Evolutionary conservation across 106 monocot species (phyloP), one percentile per base, ranked within the genome.

Genomic region (Triglochin maritima): DNA sequence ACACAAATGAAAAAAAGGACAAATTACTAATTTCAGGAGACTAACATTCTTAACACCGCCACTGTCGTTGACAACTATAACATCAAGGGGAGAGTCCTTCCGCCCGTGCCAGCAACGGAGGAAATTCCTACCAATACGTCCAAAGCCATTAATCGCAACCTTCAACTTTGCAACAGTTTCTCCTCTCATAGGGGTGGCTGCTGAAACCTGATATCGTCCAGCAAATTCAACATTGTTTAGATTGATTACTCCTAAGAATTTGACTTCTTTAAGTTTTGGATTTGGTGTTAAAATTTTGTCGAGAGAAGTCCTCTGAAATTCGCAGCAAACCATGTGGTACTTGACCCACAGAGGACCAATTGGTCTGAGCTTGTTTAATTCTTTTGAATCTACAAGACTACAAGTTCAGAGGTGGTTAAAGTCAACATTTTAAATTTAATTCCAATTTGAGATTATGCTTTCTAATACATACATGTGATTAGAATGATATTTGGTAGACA

Each of bases 31-130:
- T 2, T 9, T 53, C 6, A 41, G 16, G 5, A 16, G 14, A 5
- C 61, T 7, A 85, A 90, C 95, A 60, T 91, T 91, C 67, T 75
- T 96, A 49, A 96, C 96, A 59, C 96, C 96, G 7, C 96, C 90
- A 47, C 96, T 96, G 88, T 96, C 96, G 43, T 96, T 96, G 4
- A 96, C 81, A 1, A 88, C 84, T 12, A 96, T 41, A 49, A 96
- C 96, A 2, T 96, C 96, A 7, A 96, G 88, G 0, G 96, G 96
- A 7, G 96, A 96, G 74, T 96, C 63, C 74, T 96, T 78, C 17
- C 96, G 73, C 49, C 90, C 90, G 46, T 96, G 96, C 96, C 96
- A 96, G 79, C 96, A 96, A 15, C 96, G 77, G n/a, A 96, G 88
- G 79, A 96, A 96, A 65, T 96, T 96, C 61, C 96, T 64, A 4